A percentile compares a stretch with the other conserved stretches of the same genome.
Conservation (phyloP, 805 yeast genomes). For the Saccharomyces mikatae region DNA sequence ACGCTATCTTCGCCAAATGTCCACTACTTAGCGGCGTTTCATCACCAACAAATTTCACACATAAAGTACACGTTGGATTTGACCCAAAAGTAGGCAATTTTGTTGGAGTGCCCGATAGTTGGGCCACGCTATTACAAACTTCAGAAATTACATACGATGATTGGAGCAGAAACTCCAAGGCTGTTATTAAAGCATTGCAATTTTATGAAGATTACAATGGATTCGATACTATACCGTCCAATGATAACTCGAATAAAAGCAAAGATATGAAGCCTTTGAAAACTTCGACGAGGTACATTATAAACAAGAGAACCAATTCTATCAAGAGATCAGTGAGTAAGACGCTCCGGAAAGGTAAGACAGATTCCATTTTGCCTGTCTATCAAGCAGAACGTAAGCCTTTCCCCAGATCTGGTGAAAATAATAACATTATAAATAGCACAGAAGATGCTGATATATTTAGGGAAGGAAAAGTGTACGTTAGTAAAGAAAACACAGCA, state of each 20-base stretch:
- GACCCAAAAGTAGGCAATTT: conserved; percentile 74
- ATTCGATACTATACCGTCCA: conserved; percentile 3
- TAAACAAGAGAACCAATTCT: background rate
- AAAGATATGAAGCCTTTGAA: conserved; percentile 3
- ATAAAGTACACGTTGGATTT: conserved; percentile 79
- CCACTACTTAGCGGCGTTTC: conserved; percentile 62
- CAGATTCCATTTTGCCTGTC: background rate
- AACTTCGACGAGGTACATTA: background rate
- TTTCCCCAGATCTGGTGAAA: conserved; percentile 7
- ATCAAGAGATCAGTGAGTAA: background rate
- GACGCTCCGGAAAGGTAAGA: background rate
- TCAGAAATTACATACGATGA: conserved; percentile 89
- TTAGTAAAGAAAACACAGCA: background rate
- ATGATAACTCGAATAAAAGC: background rate
- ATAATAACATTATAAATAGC: conserved; percentile 1
- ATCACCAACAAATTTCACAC: conserved; percentile 85
- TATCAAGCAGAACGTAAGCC: background rate
- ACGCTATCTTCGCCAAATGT: conserved; percentile 68
- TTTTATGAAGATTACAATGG: conserved; percentile 50
- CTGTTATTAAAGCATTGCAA: conserved; percentile 84
- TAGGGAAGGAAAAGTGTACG: background rate
- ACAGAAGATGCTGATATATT: background rate
- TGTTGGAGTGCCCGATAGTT: conserved; percentile 83
- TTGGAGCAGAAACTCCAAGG: conserved; percentile 89
- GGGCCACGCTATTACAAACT: conserved; percentile 38